Conservation (phyloP, 176 grass and related monocot genomes). For the Carex parvula region DNA sequence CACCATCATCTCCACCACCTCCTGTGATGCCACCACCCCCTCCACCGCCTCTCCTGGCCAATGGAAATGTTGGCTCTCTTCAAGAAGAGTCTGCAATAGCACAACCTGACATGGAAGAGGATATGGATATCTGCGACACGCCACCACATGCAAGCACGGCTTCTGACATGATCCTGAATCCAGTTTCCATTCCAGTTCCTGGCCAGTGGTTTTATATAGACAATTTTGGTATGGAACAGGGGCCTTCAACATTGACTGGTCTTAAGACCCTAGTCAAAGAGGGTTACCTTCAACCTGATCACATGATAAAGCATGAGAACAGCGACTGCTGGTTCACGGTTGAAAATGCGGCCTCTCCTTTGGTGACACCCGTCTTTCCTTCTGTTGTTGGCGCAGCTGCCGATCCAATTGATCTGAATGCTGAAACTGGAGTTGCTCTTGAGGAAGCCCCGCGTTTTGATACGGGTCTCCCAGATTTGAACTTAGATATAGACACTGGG, state of each 20-base stretch:
- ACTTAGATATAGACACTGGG: conserved; percentile 38
- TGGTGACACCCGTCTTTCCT: conserved; percentile 45
- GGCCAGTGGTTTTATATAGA: conserved; percentile 95
- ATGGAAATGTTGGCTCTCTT: conserved; percentile 24
- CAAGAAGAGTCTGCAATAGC: conserved; percentile 28
- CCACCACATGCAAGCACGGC: conserved; percentile 60
- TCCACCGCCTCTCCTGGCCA: conserved; percentile 38
- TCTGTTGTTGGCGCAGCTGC: conserved; percentile 45
- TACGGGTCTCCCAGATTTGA: conserved; percentile 31
- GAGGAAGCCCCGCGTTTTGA: conserved; percentile 41
- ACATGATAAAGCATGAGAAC: conserved; percentile 90
- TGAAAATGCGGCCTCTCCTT: conserved; percentile 86
- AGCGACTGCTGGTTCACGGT: conserved; percentile 79
- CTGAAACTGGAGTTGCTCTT: conserved; percentile 34
- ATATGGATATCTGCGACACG: conserved; percentile 99
- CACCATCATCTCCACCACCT: conserved; percentile 55
- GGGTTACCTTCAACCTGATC: conserved; percentile 86
- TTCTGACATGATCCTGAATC: conserved; percentile 32
- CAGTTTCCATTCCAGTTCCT: conserved; percentile 30
- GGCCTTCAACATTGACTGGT: conserved; percentile 73
- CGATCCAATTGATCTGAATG: conserved; percentile 75
- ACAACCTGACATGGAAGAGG: conserved; percentile 83
- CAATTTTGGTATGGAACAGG: conserved; percentile 73
- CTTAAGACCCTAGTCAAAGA: conserved; percentile 70
- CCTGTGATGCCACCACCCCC: conserved; percentile 56